Percentiles rank a stretch among this genome's conserved stretches.
phyloP scores from a whole-genome alignment of 495 filamentous ascomycete genomes.

The Parathielavia appendiculata region DNA sequence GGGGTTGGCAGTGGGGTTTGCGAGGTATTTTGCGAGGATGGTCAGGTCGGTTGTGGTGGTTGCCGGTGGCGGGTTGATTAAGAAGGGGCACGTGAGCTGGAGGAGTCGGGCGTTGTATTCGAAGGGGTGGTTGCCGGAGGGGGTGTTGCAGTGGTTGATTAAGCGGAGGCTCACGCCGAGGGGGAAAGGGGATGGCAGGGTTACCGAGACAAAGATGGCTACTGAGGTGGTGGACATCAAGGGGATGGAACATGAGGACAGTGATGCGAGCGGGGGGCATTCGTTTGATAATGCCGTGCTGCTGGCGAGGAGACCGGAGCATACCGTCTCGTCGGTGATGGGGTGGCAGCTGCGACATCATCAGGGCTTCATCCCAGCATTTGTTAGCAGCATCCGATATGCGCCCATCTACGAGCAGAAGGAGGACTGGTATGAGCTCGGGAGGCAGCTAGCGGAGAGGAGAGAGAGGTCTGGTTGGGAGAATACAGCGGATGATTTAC shows the following conservation, averaged over 20 bases:
- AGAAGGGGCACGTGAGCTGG: slow-evolving; percentile 38
- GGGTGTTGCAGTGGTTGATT: slow-evolving; percentile 50
- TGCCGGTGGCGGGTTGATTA: slow-evolving; percentile 60
- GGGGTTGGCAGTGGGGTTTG: slow-evolving; percentile 66
- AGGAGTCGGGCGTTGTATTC: slow-evolving; percentile 42
- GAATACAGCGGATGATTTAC: slow-evolving; percentile 4
- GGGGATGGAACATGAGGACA: slow-evolving; percentile 19
- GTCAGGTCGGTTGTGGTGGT: slow-evolving; percentile 68
- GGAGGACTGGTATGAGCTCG: slow-evolving; percentile 55
- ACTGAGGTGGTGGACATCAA: slow-evolving; percentile 27
- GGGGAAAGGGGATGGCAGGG: slow-evolving; percentile 7
- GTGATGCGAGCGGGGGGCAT: slow-evolving; percentile 36
- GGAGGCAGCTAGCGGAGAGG: slow-evolving; percentile 41
- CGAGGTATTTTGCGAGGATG: slow-evolving; percentile 61
- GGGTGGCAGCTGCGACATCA: slow-evolving; percentile 54
- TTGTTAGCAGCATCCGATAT: slow-evolving; percentile 50
- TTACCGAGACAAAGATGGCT: slow-evolving; percentile 29
- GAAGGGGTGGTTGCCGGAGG: slow-evolving; percentile 47
- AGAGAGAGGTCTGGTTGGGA: slow-evolving; percentile 26
- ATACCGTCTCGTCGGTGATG: slow-evolving; percentile 43
- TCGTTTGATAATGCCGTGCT: slow-evolving; percentile 41
- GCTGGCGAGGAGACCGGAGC: slow-evolving; percentile 29
- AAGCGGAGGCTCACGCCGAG: slow-evolving; percentile 46
- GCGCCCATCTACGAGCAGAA: slow-evolving; percentile 53
- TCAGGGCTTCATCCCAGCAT: slow-evolving; percentile 51